Evolutionary conservation across 176 grass and related monocot genomes (phyloP).

Genomic region (Thalia dealbata): DNA sequence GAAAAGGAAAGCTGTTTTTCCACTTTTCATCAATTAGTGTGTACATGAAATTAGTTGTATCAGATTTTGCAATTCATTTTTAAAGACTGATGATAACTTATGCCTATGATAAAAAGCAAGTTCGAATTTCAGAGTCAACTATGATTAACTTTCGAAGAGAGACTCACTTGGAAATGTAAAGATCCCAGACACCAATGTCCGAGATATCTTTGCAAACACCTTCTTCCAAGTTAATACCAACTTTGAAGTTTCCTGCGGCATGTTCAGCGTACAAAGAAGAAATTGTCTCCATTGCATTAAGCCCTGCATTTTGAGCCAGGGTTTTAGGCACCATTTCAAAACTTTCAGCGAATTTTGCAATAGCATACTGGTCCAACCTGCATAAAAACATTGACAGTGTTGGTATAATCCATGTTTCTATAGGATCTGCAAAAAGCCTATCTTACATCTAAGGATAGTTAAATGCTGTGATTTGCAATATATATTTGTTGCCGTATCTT

Average conservation of each 20-base stretch:
- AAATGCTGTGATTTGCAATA: too few relatives aligned
- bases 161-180: slow-evolving; percentile 81
- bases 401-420: neutral
- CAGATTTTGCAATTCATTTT: too few relatives aligned
- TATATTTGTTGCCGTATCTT: neutral
- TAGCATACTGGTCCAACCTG: slow-evolving; percentile 22
- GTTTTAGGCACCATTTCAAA: slow-evolving; percentile 41
- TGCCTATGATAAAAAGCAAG: too few relatives aligned
- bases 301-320: slow-evolving; percentile 77
- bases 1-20: too few relatives aligned
- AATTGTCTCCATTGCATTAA: slow-evolving; percentile 82
- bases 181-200: slow-evolving; percentile 73
- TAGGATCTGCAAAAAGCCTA: too few relatives aligned
- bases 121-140: neutral
- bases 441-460: too few relatives aligned
- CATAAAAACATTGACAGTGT: neutral
- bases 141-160: neutral
- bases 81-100: too few relatives aligned
- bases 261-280: slow-evolving; percentile 92
- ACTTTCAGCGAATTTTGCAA: slow-evolving; percentile 16
- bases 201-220: slow-evolving; percentile 69
- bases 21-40: too few relatives aligned
- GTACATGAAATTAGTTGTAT: too few relatives aligned
- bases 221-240: slow-evolving; percentile 75
- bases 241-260: slow-evolving; percentile 55